Evolutionary conservation across 1,284 basidiomycete species (phyloP).

Genomic region (Sporisorium scitamineum): DNA sequence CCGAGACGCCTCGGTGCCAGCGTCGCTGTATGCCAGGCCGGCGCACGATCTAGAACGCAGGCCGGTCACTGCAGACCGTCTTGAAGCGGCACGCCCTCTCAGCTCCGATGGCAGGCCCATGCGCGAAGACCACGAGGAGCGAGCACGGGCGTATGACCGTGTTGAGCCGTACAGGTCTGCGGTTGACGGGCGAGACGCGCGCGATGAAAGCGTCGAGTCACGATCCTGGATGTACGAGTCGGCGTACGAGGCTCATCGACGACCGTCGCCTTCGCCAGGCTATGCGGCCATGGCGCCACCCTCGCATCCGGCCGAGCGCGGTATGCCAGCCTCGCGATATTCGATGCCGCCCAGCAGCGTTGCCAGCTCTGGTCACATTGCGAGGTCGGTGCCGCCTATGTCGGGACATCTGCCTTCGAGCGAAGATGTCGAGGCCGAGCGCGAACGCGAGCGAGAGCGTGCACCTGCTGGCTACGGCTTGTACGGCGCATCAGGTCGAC

Average conservation of each 20-base stretch:
- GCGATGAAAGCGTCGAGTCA: conserved; percentile 19
- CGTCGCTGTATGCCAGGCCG: conserved; percentile 17
- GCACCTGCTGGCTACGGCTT: conserved; percentile 19
- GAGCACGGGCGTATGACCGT: conserved; percentile 24
- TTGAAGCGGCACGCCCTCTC: conserved; percentile 14
- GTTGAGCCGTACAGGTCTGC: conserved; percentile 15
- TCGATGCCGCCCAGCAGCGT: conserved; percentile 35
- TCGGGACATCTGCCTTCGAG: conserved; percentile 17
- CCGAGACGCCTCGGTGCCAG: conserved; percentile 38
- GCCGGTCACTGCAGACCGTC: conserved; percentile 24
- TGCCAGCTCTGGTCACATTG: conserved; percentile 20
- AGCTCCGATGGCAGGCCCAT: conserved; percentile 17
- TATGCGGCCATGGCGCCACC: conserved; percentile 46
- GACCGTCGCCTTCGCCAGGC: conserved; percentile 25
- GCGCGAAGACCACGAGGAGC: conserved; percentile 14
- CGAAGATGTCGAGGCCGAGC: conserved; percentile 22
- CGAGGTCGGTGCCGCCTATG: conserved; percentile 21
- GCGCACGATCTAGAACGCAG: conserved; percentile 23
- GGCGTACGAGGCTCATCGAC: conserved; percentile 33
- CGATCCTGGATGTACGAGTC: conserved; percentile 41
- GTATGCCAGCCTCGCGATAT: conserved; percentile 30
- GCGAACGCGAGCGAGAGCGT: conserved; percentile 27
- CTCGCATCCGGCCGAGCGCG: conserved; percentile 35
- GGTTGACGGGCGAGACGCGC: conserved; percentile 17
- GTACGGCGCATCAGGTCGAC: conserved; percentile 24